A percentile compares a stretch with the other conserved stretches of the same genome.
phyloP scores from a whole-genome alignment of 1,284 basidiomycete genomes.

The Ceraceosorus bombacis region DNA sequence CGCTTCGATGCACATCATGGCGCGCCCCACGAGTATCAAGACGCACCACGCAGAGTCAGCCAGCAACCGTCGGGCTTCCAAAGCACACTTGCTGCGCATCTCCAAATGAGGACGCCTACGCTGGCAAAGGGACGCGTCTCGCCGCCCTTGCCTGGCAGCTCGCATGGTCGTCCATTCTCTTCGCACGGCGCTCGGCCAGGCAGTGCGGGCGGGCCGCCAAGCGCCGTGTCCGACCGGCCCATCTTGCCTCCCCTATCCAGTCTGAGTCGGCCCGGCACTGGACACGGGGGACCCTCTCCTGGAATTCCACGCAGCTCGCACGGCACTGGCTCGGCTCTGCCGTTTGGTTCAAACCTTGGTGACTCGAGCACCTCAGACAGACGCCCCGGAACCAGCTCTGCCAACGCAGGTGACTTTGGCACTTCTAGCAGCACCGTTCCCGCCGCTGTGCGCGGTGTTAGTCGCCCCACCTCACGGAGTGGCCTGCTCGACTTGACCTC shows the following conservation, averaged over 20 bases:
- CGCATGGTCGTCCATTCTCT: conserved; percentile 31
- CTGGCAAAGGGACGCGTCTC: conserved; percentile 28
- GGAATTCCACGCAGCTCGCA: neutral
- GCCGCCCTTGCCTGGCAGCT: conserved; percentile 25
- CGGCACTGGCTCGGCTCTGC: neutral
- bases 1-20: too few species aligned
- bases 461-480: conserved; percentile 4
- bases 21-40: too few species aligned
- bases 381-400: neutral
- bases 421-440: neutral
- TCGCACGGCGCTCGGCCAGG: conserved; percentile 15
- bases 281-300: neutral
- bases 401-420: neutral
- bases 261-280: conserved; percentile 32
- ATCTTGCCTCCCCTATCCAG: conserved; percentile 32
- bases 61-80: too few species aligned
- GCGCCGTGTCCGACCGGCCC: conserved; percentile 26
- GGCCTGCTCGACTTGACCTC: conserved; percentile 1
- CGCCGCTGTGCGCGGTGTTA: neutral
- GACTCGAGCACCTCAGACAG: too few species aligned
- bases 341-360: neutral
- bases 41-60: too few species aligned
- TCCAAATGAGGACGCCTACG: conserved; percentile 24
- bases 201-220: conserved; percentile 22
- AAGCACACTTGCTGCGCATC: conserved; percentile 29